Percentiles rank a stretch among this genome's conserved stretches.
Conservation (phyloP, 345 rosid species). For the Noccaea caerulescens region DNA sequence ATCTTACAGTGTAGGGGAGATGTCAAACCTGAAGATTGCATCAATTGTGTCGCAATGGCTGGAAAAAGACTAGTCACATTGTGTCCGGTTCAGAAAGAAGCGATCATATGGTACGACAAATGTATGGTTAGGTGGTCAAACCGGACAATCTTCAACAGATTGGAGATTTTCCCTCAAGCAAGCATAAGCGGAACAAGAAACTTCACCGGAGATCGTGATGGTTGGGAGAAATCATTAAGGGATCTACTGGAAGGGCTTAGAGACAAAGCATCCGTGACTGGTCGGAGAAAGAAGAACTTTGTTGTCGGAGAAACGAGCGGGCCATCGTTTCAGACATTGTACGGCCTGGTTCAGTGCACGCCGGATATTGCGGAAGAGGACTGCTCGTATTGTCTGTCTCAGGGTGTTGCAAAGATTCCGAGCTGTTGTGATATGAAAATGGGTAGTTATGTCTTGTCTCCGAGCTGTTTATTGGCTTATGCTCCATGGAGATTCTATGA, state of each 20-base stretch:
- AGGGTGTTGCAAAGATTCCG: slow-evolving; percentile 28
- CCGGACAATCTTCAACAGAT: slow-evolving; percentile 33
- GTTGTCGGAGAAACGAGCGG: slow-evolving; percentile 33
- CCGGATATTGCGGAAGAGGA: slow-evolving; percentile 50
- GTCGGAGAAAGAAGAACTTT: slow-evolving; percentile 41
- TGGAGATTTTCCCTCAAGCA: slow-evolving; percentile 30
- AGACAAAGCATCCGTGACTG: slow-evolving; percentile 22
- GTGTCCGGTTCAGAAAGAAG: slow-evolving; percentile 50
- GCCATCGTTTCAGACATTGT: slow-evolving; percentile 25
- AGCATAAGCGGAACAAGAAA: slow-evolving; percentile 18
- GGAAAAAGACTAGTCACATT: slow-evolving; percentile 24
- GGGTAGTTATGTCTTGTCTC: slow-evolving; percentile 46
- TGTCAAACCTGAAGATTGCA: slow-evolving; percentile 40
- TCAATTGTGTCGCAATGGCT: slow-evolving; percentile 40
- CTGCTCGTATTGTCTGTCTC: slow-evolving; percentile 49
- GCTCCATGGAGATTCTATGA: slow-evolving; percentile 43
- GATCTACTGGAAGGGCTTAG: slow-evolving; percentile 33
- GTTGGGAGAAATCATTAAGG: slow-evolving; percentile 41
- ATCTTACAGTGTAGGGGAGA: slow-evolving; percentile 57
- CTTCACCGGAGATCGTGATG: slow-evolving; percentile 39
- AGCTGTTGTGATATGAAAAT: slow-evolving; percentile 40
- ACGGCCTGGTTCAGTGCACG: slow-evolving; percentile 58
- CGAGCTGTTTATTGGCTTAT: slow-evolving; percentile 48
- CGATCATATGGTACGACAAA: slow-evolving; percentile 45
- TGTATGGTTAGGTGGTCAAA: slow-evolving; percentile 59